Conservation (phyloP, 1,284 basidiomycete genomes). For the Termitomyces sp. region DNA sequence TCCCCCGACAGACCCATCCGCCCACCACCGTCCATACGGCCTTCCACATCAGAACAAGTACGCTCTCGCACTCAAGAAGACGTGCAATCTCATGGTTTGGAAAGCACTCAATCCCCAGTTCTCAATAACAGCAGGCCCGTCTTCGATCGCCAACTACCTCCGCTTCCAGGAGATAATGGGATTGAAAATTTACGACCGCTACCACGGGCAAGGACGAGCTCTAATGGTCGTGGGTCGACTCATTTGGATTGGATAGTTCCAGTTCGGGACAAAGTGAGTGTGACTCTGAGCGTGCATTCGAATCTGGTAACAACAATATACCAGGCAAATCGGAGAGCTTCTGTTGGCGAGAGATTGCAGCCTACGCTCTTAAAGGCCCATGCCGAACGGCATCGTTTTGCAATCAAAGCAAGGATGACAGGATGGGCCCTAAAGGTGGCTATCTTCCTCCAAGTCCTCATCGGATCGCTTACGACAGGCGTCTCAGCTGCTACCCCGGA, state of each 20-base stretch:
- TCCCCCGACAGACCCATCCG: no score
- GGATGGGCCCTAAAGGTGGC: slow-evolving; percentile 47
- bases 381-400: slow-evolving; percentile 36
- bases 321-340: slow-evolving; percentile 16
- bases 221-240: slow-evolving; percentile 4
- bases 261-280: slow-evolving; percentile 22
- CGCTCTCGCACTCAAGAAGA: not conserved
- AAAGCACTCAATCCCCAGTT: not conserved
- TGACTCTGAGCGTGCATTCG: not conserved
- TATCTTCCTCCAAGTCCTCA: slow-evolving; percentile 50
- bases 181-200: slow-evolving; percentile 3
- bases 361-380: slow-evolving; percentile 41
- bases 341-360: slow-evolving; percentile 39
- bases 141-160: slow-evolving; percentile 12
- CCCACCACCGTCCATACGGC: not conserved
- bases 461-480: slow-evolving; percentile 66
- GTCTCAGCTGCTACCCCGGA: slow-evolving; percentile 51
- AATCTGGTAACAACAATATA: not conserved
- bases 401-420: slow-evolving; percentile 40
- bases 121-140: not conserved
- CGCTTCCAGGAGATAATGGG: slow-evolving; percentile 12
- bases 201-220: slow-evolving; percentile 16
- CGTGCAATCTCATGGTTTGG: not conserved
- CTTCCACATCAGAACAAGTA: not conserved
- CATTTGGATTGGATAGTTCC: slow-evolving; percentile 30